phyloP scores from a whole-genome alignment of 306 rosid genomes.

The Castanopsis chinensis region DNA sequence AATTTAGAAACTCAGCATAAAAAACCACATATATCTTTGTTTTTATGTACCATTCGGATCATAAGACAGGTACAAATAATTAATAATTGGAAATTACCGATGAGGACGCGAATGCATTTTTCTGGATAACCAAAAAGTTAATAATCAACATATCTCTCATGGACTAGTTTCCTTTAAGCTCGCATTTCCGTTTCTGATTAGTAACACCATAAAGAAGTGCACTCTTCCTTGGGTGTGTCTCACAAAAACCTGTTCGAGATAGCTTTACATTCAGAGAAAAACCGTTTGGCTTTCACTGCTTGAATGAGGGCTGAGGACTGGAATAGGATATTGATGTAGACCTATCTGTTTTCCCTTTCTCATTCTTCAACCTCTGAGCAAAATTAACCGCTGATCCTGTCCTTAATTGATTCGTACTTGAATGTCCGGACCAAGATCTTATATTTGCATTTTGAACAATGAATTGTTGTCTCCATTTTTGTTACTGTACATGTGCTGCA shows the following conservation, averaged over 20 bases:
- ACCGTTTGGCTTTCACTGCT: background rate
- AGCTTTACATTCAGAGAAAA: background rate
- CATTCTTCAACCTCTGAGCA: background rate
- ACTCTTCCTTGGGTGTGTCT: constrained; percentile 36
- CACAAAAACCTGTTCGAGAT: background rate
- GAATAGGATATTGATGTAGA: too few relatives aligned
- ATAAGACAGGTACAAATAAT: background rate
- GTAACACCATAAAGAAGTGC: constrained; percentile 82
- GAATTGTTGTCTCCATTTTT: background rate
- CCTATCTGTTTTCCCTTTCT: background rate
- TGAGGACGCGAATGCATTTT: constrained; percentile 50
- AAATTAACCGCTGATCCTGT: background rate
- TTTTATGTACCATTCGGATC: background rate
- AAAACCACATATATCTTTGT: background rate
- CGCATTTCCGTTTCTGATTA: constrained; percentile 43
- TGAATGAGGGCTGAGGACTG: too few relatives aligned
- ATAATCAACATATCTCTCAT: constrained; percentile 51
- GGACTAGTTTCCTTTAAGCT: constrained; percentile 54
- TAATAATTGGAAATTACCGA: constrained; percentile 40
- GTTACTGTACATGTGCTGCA: background rate
- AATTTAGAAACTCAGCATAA: too few relatives aligned
- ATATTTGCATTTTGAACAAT: background rate
- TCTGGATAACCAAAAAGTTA: constrained; percentile 36
- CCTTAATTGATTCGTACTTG: background rate
- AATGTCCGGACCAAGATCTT: background rate